Conservation (phyloP, 2,329 filamentous ascomycete genomes). For the Aplosporella prunicola region DNA sequence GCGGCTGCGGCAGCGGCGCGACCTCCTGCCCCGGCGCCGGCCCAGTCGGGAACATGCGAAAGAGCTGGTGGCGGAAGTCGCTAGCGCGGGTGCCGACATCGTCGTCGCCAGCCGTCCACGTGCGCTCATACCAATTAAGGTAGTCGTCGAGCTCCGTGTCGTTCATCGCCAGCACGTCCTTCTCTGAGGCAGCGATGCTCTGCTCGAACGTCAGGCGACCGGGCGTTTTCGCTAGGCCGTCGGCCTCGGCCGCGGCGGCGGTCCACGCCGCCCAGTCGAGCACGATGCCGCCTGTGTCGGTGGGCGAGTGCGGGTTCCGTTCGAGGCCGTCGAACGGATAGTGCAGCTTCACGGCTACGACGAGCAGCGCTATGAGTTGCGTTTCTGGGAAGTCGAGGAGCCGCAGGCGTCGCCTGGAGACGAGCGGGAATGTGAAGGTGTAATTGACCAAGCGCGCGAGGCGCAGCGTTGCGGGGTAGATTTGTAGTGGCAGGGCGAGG, state of each 20-base stretch:
- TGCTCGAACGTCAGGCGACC: conserved; percentile 28
- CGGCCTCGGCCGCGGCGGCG: background rate
- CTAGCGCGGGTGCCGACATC: conserved; percentile 24
- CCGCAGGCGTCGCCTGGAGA: conserved; percentile 10
- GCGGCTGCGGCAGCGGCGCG: conserved; percentile 10
- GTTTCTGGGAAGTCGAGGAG: conserved; percentile 50
- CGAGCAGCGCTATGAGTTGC: conserved; percentile 58
- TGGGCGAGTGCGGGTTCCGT: conserved; percentile 40
- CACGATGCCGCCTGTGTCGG: conserved; percentile 49
- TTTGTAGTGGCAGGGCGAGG: conserved; percentile 65
- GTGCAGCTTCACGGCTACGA: conserved; percentile 69
- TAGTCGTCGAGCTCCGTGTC: conserved; percentile 60
- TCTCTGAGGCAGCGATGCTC: conserved; percentile 48
- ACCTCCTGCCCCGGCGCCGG: background rate
- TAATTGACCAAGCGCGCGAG: conserved; percentile 45
- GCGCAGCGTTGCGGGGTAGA: conserved; percentile 50
- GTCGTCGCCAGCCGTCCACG: conserved; percentile 44
- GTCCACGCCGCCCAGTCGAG: conserved; percentile 69
- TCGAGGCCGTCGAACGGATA: conserved; percentile 60
- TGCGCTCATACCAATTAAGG: conserved; percentile 68
- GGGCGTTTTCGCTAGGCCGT: conserved; percentile 1
- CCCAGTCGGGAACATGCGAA: conserved; percentile 33
- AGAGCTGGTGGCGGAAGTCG: conserved; percentile 24
- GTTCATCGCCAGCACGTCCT: conserved; percentile 54
- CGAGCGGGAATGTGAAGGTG: conserved; percentile 47